Evolutionary conservation across 805 yeast species (phyloP), one percentile per base, ranked within the genome.

Genomic region (Yarrowia yakushimensis): DNA sequence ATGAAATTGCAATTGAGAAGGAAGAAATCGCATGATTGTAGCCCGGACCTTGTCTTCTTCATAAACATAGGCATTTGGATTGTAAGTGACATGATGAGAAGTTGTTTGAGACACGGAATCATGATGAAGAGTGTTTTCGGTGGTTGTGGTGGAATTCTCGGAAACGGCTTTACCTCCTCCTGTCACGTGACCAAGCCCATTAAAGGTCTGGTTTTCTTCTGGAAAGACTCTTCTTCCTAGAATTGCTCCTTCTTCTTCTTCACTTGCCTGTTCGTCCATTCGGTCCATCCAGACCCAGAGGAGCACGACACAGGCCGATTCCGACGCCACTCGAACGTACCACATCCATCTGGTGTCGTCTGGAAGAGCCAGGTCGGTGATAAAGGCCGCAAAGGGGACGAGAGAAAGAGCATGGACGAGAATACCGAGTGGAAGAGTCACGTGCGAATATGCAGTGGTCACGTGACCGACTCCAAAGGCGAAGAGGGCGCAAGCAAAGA

Each of bases 381-480:
- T 54, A 11, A 54, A 54, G 18, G 60, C 60, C 4, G 46, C 46
- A 37, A 54, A 54, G 10, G 60, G 60, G 6, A 54, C 46, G 8
- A 54, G 34, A 13, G 60, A 54, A 13, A 54, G 36, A 17, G 36
- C 33, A 11, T 54, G 60, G 10, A 54, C 60, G 5, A 36, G 27
- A 6, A 54, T 11, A 5, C 60, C 60, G 10, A 25, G 22, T 18
- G 46, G 45, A 11, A 20, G n/a, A 10, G 46, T 54, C 18, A 30
- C 18, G 3, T 27, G 9, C 7, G 46, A 27, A 43, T 54, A 54
- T 1, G 60, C 60, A 1, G 46, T 54, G 5, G 46, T 20, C 46
- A 37, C 45, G n/a, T 39, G 46, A n/a, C 46, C 60, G 15, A 54
- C 36, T 11, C 60, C 60, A 54, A 54, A 54, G 12, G 60, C 46